Base-by-base conservation (phyloP, 345 rosid species). In the Citrus trifoliata region DNA sequence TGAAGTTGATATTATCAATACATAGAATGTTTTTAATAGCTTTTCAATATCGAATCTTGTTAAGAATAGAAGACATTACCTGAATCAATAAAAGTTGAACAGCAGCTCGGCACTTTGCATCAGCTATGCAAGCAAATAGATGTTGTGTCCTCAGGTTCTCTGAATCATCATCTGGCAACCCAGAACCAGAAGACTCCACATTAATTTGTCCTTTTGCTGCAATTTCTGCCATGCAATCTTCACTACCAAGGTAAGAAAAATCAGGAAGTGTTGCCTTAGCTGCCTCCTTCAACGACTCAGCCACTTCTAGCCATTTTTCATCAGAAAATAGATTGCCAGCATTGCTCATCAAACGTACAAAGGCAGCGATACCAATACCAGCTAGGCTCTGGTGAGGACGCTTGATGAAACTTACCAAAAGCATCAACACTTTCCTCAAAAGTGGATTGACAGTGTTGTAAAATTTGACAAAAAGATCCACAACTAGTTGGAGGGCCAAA, bases 321-420 rank as follows among this genome's bases (percentile, higher is more conserved):
- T 94, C 94, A 19, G 97, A 93, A 79, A 96, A 94, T 38, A 94
- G 90, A 79, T 88, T 86, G 53, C 98, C 98, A 25, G 95, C 94
- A 84, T 93, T 95, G 83, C 94, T 94, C 98, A 96, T 94, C 86
- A 96, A 85, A 68, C 99, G 97, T 59, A 96, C 98, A 90, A 93
- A 93, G 25, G 99, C 98, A 65, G 98, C 98, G 60, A 96, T 94
- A 70, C 99, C 99, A 75, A 96, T 96, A 67, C 99, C 98, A 67
- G 99, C 99, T 75, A 96, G 98, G 82, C 98, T 96, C 81, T 96
- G 99, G 87, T 96, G 99, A 85, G 98, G 99, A 67, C 99, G 98
- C 80, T 86, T 88, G 73, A 94, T 93, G 82, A 96, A 96, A 86
- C 97, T 94, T 56, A 93, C 94, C 56, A 96, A 90, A 86, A 96